Base-by-base conservation (phyloP, 1,284 basidiomycete species). In the Ganoderma leucocontextum region DNA sequence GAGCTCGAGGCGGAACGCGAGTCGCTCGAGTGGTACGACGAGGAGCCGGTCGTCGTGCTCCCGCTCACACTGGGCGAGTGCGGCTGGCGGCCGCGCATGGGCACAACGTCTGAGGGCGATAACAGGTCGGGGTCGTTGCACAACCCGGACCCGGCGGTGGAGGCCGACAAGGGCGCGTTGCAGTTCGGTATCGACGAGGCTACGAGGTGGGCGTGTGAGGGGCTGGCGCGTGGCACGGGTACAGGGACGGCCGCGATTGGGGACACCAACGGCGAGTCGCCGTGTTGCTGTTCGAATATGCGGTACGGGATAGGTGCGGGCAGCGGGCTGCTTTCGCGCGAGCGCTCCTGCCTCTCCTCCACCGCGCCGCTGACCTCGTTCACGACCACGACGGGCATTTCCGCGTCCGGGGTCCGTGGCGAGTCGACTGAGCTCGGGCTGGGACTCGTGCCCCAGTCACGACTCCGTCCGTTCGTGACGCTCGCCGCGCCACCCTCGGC, bases 301-400 rank as follows among this genome's bases (percentile, higher is more conserved):
- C 65, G 62, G 65, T 49, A 68, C 33, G 62, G 38, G 49, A 59
- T 65, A 36, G 60, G 58, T 44, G 66, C 71, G 73, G 66, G 70
- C n/a, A 66, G 64, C 33, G 73, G 75, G 55, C 75, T 77, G 69
- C 73, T 70, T 57, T 74, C 71, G 44, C 75, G 72, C n/a, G 75
- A 75, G 53, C 74, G 70, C 70, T 79, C 80, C 61, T 75, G 73
- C 65, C 79, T 69, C 71, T 80, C 80, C 74, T 81, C 80, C 55
- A 74, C 76, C 36, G 77, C 76, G 25, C 78, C 80, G 33, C 74
- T 76, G 35, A 74, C 78, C 70, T 79, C 74, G 73, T 75, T 75
- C 74, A 83, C 79, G 49, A 78, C 76, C 62, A 78, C 73, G 68
- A 80, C 73, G 36, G 78, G 76, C 72, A 75, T 75, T 68, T 77